These are phyloP conservation scores for Vinca minor DNA, from an alignment of 257 asterid genomes.

Conservation along the genomic window DNA sequence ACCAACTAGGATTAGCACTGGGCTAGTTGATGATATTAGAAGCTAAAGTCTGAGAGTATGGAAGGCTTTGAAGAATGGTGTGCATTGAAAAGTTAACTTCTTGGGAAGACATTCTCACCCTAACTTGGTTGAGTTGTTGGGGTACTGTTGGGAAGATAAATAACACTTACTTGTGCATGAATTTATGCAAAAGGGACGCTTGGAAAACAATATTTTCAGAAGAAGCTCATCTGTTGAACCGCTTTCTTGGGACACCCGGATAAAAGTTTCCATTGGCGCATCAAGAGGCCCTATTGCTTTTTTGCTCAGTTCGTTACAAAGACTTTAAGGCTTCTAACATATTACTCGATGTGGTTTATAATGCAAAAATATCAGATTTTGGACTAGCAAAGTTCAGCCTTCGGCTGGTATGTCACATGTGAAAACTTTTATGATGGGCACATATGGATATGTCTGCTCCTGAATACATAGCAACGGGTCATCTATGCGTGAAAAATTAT, in stretches of 20 bases:
- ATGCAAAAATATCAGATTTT: not conserved
- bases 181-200: slow-evolving; percentile 37
- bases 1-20: slow-evolving; percentile 31
- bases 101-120: slow-evolving; percentile 47
- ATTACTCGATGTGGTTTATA: slow-evolving; percentile 38
- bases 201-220: slow-evolving; percentile 45
- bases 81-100: slow-evolving; percentile 43
- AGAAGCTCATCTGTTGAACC: slow-evolving; percentile 30
- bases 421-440: slow-evolving; percentile 45
- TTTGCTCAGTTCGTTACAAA: slow-evolving; percentile 31
- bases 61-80: slow-evolving; percentile 51
- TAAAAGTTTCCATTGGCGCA: slow-evolving; percentile 39
- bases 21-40: slow-evolving; percentile 47
- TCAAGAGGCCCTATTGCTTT: slow-evolving; percentile 40
- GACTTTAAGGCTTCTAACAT: slow-evolving; percentile 46
- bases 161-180: slow-evolving; percentile 39
- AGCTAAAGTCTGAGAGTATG: slow-evolving; percentile 33
- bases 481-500: slow-evolving; percentile 38
- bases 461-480: slow-evolving; percentile 50
- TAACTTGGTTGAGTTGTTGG: slow-evolving; percentile 37
- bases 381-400: no score
- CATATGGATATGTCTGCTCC: slow-evolving; percentile 50
- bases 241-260: slow-evolving; percentile 34
- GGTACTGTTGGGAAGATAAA: slow-evolving; percentile 37
- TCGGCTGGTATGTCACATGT: slow-evolving; percentile 35